Evolutionary conservation across 257 asterid species (phyloP), one percentile per base, ranked within the genome.

Genomic region (Gentiana macrophylla): DNA sequence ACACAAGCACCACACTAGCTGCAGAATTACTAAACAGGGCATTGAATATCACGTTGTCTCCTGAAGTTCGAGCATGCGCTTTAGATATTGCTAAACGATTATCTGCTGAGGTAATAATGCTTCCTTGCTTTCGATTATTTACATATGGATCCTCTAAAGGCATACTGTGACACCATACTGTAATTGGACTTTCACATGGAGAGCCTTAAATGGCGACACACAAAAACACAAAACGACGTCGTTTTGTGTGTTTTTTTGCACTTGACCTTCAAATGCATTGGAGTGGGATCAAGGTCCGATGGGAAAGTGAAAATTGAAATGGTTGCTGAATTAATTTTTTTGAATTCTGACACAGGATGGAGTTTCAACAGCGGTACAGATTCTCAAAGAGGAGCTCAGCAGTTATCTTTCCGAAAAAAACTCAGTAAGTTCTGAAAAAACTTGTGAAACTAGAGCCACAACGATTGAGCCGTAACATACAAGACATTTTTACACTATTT

Each of bases 301-400:
- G 34, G 37, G 4, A 51, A 4, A 36, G 37, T n/a, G 37, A 41
- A 1, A 53, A 49, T 11, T 32, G 38, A 38, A 34, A 62, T 37
- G 48, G 50, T 11, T 66, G 50, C 62, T 32, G 50, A 54, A 24
- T 41, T 41, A 10, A 7, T 41, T 32, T 60, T 59, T 61, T 69
- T 52, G 68, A 12, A 24, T 24, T 24, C 24, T 24, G 24, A 24
- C 24, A 24, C 73, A 86, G 97, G 94, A 86, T 72, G 97, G 97
- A 50, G 82, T 89, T 43, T 72, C 85, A 12, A 75, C 73, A 77
- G 95, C 97, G 53, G 63, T 84, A 67, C 74, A 59, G 69, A 64
- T 80, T 47, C 56, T 89, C 37, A 80, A 80, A 69, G 84, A 86
- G 58, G 89, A 81, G 67, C 66, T 83, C 13, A 37, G 68, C 49